Evolutionary conservation across 768 basidiomycete genomes (phyloP), one percentile per base, ranked within the genome.

Genomic region (Leccinum sublutescens): DNA sequence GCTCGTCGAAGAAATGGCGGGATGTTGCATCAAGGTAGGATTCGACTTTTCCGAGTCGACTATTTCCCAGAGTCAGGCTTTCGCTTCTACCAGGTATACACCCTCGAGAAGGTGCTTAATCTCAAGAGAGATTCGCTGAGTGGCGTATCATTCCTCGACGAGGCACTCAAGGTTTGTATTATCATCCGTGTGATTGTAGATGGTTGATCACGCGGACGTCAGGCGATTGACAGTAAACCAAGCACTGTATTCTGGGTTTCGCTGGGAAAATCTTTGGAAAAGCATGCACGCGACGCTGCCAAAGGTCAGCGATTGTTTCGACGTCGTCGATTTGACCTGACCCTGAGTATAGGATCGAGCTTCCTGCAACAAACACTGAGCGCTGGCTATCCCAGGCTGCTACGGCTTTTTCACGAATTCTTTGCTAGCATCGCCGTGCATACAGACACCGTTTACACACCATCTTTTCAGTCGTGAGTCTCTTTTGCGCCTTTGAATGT

Each of bases 321-420:
- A 25, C 17, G 21, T 34, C 4, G 29, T 36, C 21, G 34, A 38
- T 43, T 29, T 55, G 23, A 53, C 38, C 57, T 66, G 38, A 66
- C 52, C 4, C n/a, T 31, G 11, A 11, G 19, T 5, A 27, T 62
- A 97, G 94, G 81, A 17, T 98, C 96, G 0, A 82, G 85, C 0
- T 98, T 98, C 73, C 74, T 98, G 11, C 95, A 98, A 65, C 94
- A 95, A 66, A 91, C 92, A 4, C 76, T 99, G 43, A 87, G 88
- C 64, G 78, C 85, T 2, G 90, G 91, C 17, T 98, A 98, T 74
- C 93, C 95, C 3, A 84, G 85, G 52, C 78, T 99, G 3, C 72
- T 99, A 9, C 84, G 97, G 10, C 81, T 98, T 2, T 95, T 99
- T 75, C 97, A 99, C 56, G 94, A 95, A 43, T 97, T 99, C 76